Conservation (phyloP, 2,329 filamentous ascomycete genomes). For the Xylariaceae sp. region DNA sequence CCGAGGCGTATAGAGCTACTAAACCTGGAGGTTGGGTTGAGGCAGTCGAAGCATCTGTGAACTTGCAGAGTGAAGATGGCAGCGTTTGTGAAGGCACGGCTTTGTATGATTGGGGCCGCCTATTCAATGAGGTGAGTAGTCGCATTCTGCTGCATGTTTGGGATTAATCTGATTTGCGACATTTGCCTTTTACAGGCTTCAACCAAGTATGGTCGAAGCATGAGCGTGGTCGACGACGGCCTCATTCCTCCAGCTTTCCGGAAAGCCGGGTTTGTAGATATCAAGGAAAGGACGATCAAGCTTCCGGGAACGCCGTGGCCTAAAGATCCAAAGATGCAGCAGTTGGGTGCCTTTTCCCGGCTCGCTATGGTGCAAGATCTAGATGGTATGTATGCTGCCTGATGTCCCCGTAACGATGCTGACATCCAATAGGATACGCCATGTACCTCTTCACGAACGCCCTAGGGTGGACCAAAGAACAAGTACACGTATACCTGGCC, state of each 20-base stretch:
- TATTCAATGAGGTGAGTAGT: conserved; percentile 40
- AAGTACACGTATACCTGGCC: conserved; percentile 19
- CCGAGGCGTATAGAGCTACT: conserved; percentile 45
- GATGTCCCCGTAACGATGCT: not conserved
- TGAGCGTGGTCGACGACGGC: conserved; percentile 48
- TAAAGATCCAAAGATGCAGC: conserved; percentile 23
- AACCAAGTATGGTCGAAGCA: conserved; percentile 38
- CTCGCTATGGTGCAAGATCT: conserved; percentile 27
- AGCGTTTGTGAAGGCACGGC: conserved; percentile 15
- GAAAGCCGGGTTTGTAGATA: conserved; percentile 54
- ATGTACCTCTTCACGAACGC: conserved; percentile 25
- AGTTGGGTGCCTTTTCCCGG: conserved; percentile 27
- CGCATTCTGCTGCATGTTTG: not conserved
- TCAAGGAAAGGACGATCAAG: conserved; percentile 49
- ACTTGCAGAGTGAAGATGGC: conserved; percentile 19
- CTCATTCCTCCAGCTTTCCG: conserved; percentile 49
- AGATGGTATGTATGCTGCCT: conserved; percentile 19
- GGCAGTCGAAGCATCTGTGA: conserved; percentile 15
- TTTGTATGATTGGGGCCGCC: conserved; percentile 23
- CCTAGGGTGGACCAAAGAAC: conserved; percentile 23
- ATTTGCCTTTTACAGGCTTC: conserved; percentile 7
- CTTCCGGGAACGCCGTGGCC: conserved; percentile 35
- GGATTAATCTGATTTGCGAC: not conserved
- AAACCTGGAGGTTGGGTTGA: conserved; percentile 41
- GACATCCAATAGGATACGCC: conserved; percentile 21